Base-by-base conservation (phyloP, 768 basidiomycete genomes). In the Naganishia onofrii region DNA sequence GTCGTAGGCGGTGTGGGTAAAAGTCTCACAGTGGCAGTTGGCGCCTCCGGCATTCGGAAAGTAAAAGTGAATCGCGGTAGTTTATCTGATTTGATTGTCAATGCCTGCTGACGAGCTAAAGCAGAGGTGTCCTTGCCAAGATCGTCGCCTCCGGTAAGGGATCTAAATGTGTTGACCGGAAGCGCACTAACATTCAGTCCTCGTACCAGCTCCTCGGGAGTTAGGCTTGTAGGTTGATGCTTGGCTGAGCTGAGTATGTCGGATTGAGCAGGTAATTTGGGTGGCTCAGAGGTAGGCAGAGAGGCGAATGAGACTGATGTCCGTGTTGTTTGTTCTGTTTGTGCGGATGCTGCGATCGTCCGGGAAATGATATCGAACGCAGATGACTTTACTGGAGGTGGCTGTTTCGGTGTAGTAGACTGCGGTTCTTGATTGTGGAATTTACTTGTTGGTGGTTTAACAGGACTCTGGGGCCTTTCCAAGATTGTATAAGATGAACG, bases 141-240 rank as follows among this genome's bases (percentile, higher is more conserved):
- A 44, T 53, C 55, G 2, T 66, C 46, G 21, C 29, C 46, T 21
- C 67, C 55, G 21, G 70, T 46, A 17, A 71, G 34, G 9, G 52
- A 66, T 44, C 53, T 64, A 38, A 67, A 71, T 6, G 66, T 57
- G 46, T 46, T 67, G 53, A 71, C 46, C 28, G 70, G 70, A 8
- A 67, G 58, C 0, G 42, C 56, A 7, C 46, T 48, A 32, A 28
- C 36, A 26, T 67, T 52, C 23, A 70, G 48, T 28, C 48, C 19
- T 34, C 28, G 46, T 9, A 54, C 65, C 2, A 28, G 36, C n/a
- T 66, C 65, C 2, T 66, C 52, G 9, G 65, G 31, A 28, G 48
- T 52, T 13, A 21, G 15, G 10, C 26, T 66, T 7, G 2, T 34
- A 4, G 65, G 31, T 23, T 28, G 29, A 7, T 44, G n/a, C 8